Evolutionary conservation across 352 stramenopile species (phyloP).

Genomic region (Pythium sp.): DNA sequence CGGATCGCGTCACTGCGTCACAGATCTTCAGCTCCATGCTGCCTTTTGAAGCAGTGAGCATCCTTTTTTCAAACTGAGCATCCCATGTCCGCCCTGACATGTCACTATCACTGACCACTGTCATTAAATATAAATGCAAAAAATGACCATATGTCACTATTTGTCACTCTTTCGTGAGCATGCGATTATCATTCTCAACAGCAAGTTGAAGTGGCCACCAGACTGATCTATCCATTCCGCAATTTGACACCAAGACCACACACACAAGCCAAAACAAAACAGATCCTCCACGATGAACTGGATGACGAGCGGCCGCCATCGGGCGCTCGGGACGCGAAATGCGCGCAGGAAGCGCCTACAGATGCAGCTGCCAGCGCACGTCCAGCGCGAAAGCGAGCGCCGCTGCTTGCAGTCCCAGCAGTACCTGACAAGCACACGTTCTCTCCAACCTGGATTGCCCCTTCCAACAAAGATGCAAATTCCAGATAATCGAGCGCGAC

Average conservation of each 20-base stretch:
- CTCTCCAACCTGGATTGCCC: constrained; percentile 19
- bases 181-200: not conserved
- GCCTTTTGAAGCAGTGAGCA: not conserved
- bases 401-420: constrained; percentile 12
- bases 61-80: not conserved
- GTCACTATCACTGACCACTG: not conserved
- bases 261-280: not conserved
- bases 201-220: not conserved
- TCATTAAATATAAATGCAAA: not conserved
- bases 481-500: not conserved
- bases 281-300: constrained; percentile 46
- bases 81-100: not conserved
- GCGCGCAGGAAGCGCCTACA: constrained; percentile 37
- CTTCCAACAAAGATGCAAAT: not conserved
- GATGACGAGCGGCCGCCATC: constrained; percentile 64
- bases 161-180: not conserved
- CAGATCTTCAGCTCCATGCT: not conserved
- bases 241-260: not conserved
- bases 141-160: not conserved
- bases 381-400: constrained; percentile 28
- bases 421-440: not conserved
- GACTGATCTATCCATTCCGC: not conserved
- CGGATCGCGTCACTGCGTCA: not conserved
- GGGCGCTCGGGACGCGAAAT: constrained; percentile 40
- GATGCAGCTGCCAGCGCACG: constrained; percentile 52